Evolutionary conservation across 345 rosid genomes (phyloP), one percentile per base, ranked within the genome.

Genomic region (Lagerstroemia speciosa): DNA sequence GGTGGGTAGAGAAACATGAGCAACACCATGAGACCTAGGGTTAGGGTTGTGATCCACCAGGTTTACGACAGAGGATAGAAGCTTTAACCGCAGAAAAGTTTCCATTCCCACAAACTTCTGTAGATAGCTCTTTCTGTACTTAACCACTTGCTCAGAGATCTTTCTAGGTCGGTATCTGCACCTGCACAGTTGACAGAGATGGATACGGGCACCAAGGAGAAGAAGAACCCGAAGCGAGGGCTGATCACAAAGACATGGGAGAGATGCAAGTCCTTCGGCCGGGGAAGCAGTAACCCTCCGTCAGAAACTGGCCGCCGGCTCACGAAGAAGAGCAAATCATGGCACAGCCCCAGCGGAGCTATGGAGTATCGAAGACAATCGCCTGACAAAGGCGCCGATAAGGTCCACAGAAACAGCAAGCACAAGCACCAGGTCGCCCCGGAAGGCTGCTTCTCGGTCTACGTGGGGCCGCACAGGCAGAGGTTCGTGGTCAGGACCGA

Each of bases 381-480:
- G 8, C n/a, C n/a, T n/a, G n/a, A 48, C n/a, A 24, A 5, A 20
- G 55, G 26, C 24, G 55, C 19, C 24, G 55, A 19, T 22, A 48
- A 48, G 55, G 8, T 22, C 46, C 46, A 41, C 55, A 20, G 65
- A n/a, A 30, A 40, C 48, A 16, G 26, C 43, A 64, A 64, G 64
- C 43, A 57, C 62, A 77, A 65, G 36, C 33, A 31, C 16, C 75
- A 69, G 11, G 79, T 81, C 37, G 82, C 81, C 0, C 94, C 91
- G 0, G 81, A 73, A 10, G 91, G 94, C 5, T 89, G 88, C 76
- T 85, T 89, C 73, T 67, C 90, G 22, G 92, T 87, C 37, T 87
- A 85, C 50, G 90, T 89, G 5, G 95, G 95, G 9, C 78, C 81
- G 0, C 74, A 85, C 16, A 85, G 72, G 67, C 83, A 86, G 52